Evolutionary conservation across 371 early-diverging fungal genomes (phyloP).

Genomic region (Dinochytrium kinnereticum): DNA sequence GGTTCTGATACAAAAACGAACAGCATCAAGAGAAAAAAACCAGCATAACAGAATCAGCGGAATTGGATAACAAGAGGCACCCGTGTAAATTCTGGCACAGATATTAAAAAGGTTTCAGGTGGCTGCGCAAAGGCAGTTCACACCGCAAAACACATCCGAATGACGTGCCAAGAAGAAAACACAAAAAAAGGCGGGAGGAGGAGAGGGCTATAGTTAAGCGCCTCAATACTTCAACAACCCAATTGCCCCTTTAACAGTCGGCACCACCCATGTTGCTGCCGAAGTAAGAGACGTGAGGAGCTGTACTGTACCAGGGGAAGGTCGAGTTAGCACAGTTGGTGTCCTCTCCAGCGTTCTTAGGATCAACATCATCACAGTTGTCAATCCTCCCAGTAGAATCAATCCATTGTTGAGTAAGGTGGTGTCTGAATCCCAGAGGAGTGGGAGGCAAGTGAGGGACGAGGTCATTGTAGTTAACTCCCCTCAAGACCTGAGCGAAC

Average conservation of each 20-base stretch:
- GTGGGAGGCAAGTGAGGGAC: conserved; percentile 41
- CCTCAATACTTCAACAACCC: too few species aligned
- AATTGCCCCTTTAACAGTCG: conserved; percentile 11
- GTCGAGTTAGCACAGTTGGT: conserved; percentile 16
- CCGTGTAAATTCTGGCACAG: too few species aligned
- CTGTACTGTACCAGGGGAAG: background rate
- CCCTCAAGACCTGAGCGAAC: conserved; percentile 29
- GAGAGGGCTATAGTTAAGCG: too few species aligned
- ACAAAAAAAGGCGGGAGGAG: background rate
- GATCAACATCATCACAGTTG: conserved; percentile 25
- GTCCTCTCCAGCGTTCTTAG: conserved; percentile 1
- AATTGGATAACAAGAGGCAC: too few species aligned
- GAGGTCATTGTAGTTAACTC: conserved; percentile 42
- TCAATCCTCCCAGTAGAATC: conserved; percentile 14
- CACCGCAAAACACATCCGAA: too few species aligned
- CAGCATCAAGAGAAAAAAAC: too few species aligned
- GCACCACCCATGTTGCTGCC: conserved; percentile 8
- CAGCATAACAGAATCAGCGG: too few species aligned
- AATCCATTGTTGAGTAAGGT: conserved; percentile 31
- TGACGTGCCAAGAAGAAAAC: too few species aligned
- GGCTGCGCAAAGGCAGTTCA: too few species aligned
- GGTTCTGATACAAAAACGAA: too few species aligned
- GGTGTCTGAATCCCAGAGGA: conserved; percentile 31
- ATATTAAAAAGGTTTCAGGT: too few species aligned
- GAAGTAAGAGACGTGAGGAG: conserved; percentile 19